Evolutionary conservation across 1,284 basidiomycete species (phyloP).

Genomic region (Boletus hoseneyae): DNA sequence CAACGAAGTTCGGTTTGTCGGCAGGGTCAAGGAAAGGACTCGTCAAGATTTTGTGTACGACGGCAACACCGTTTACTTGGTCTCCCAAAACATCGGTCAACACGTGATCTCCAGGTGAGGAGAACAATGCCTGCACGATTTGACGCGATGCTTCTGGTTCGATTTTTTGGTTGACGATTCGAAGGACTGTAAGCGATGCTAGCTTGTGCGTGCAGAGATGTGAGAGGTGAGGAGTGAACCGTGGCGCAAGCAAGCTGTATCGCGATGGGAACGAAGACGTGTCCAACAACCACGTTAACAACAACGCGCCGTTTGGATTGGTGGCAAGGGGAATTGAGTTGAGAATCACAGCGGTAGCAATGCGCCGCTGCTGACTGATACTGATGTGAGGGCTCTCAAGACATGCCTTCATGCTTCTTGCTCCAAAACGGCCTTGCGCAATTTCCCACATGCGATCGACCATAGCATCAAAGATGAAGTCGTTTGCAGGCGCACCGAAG

Average conservation of each 20-base stretch:
- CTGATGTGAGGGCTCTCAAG: slow-evolving; percentile 87
- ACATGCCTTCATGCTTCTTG: slow-evolving; percentile 96
- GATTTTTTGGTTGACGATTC: slow-evolving; percentile 90
- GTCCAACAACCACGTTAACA: slow-evolving; percentile 97
- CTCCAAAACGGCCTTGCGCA: slow-evolving; percentile 94
- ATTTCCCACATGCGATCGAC: slow-evolving; percentile 98
- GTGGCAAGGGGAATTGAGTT: slow-evolving; percentile 98
- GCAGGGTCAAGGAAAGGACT: slow-evolving; percentile 76
- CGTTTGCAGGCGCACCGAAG: slow-evolving; percentile 85
- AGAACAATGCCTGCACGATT: slow-evolving; percentile 83
- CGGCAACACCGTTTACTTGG: slow-evolving; percentile 92
- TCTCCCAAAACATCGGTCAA: slow-evolving; percentile 92
- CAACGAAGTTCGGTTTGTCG: slow-evolving; percentile 69
- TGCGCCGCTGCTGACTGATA: slow-evolving; percentile 87
- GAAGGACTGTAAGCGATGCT: slow-evolving; percentile 89
- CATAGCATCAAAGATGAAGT: slow-evolving; percentile 98
- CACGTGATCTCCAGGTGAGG: slow-evolving; percentile 81
- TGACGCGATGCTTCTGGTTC: slow-evolving; percentile 81
- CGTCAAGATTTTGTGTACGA: slow-evolving; percentile 90
- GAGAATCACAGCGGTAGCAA: slow-evolving; percentile 91
- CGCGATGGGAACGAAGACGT: slow-evolving; percentile 90
- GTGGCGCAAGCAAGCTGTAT: slow-evolving; percentile 88
- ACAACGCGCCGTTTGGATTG: slow-evolving; percentile 93
- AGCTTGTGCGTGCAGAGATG: slow-evolving; percentile 98
- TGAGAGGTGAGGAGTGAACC: slow-evolving; percentile 93